Percentiles rank a stretch among this genome's conserved stretches.
These are phyloP conservation scores for Tuber umbilicatum DNA, from an alignment of 495 filamentous ascomycete genomes.

Conservation along the genomic window DNA sequence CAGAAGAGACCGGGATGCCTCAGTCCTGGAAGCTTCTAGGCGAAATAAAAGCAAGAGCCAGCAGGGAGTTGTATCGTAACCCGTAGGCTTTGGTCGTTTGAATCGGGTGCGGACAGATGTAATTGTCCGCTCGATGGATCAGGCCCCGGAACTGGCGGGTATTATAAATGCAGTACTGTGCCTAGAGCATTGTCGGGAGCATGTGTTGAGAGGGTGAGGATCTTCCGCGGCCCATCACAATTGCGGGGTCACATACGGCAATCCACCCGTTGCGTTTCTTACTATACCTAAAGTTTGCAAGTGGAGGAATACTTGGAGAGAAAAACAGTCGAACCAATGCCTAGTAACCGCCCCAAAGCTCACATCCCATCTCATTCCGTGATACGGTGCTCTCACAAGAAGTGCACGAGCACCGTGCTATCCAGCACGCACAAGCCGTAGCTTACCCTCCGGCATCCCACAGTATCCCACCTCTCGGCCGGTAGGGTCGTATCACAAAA, in stretches of 20 bases:
- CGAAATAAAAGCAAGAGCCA: not conserved
- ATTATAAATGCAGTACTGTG: not conserved
- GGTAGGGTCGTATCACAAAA: not conserved
- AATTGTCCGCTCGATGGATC: not conserved
- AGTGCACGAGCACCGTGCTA: not conserved
- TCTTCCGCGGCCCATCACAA: not conserved
- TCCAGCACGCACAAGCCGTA: not conserved
- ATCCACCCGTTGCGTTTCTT: not conserved
- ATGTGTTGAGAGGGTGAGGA: not conserved
- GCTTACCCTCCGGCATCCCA: too few species aligned
- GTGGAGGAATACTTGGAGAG: not conserved
- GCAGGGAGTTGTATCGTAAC: not conserved
- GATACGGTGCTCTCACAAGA: not conserved
- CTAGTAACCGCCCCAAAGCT: not conserved
- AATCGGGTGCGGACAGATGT: not conserved
- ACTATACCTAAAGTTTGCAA: not conserved
- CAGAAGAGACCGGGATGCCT: not conserved
- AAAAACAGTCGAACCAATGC: not conserved
- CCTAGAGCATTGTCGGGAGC: too few species aligned
- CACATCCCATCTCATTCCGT: not conserved
- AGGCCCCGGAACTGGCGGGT: not conserved
- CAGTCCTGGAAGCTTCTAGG: not conserved
- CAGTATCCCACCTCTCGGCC: not conserved
- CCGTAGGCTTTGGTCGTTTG: not conserved
- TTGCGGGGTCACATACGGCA: not conserved